A percentile compares a stretch with the other conserved stretches of the same genome.
phyloP scores from a whole-genome alignment of 2,329 filamentous ascomycete species.

The Talaromyces sp. region DNA sequence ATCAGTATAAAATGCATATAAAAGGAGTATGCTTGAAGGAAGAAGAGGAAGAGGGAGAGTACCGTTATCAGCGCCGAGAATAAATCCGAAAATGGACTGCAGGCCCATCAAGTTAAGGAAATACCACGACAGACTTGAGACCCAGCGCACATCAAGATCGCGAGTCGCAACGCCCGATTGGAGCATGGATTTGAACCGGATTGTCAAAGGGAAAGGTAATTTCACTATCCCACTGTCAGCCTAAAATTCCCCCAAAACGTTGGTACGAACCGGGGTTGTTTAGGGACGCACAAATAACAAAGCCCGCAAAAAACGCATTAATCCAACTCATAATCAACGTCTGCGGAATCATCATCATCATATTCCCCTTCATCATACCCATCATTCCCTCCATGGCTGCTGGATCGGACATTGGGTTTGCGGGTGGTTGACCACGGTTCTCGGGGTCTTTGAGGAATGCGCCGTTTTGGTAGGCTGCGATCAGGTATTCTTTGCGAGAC shows the following conservation, averaged over 20 bases:
- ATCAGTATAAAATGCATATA: background rate
- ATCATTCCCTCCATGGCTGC: conserved; percentile 99
- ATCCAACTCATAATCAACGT: conserved; percentile 99
- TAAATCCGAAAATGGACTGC: conserved; percentile 95
- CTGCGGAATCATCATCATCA: conserved; percentile 99
- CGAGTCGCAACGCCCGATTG: conserved; percentile 94
- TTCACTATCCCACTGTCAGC: conserved; percentile 62
- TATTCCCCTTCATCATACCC: conserved; percentile 99
- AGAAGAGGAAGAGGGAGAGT: conserved; percentile 28
- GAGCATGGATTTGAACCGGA: conserved; percentile 99
- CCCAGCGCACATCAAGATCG: conserved; percentile 97
- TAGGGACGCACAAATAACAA: conserved; percentile 80
- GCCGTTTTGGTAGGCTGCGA: conserved; percentile 79
- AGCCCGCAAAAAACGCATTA: conserved; percentile 97
- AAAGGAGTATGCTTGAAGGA: conserved; percentile 8
- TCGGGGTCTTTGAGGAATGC: conserved; percentile 88
- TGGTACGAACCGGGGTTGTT: background rate
- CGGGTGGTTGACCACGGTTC: conserved; percentile 76
- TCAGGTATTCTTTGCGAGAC: conserved; percentile 74
- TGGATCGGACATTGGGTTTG: conserved; percentile 94
- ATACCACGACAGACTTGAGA: conserved; percentile 98
- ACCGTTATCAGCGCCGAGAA: conserved; percentile 95
- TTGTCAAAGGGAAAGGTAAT: conserved; percentile 92
- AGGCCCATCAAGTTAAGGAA: conserved; percentile 96
- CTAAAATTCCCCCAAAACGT: background rate